A percentile compares a stretch with the other conserved stretches of the same genome.
phyloP scores from a whole-genome alignment of 805 yeast species.

The Aciculoconidium aculeatum region DNA sequence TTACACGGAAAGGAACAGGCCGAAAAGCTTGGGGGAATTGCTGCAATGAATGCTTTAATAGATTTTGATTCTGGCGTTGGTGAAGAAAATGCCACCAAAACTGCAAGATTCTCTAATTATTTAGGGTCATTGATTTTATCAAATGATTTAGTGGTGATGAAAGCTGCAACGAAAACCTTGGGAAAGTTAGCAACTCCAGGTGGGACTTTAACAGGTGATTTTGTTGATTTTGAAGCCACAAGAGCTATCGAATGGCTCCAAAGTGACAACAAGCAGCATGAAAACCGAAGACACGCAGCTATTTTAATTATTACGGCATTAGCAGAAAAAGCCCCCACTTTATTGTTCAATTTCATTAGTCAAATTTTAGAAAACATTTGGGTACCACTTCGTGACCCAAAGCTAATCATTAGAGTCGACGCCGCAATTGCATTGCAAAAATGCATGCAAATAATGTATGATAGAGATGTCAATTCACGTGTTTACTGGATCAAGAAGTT shows the following conservation, averaged over 20 bases:
- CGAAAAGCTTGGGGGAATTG: constrained; percentile 83
- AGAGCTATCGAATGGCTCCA: constrained; percentile 88
- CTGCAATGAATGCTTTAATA: constrained; percentile 83
- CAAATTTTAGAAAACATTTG: constrained; percentile 79
- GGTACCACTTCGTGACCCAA: constrained; percentile 80
- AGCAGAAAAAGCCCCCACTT: constrained; percentile 82
- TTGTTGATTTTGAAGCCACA: constrained; percentile 88
- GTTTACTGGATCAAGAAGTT: constrained; percentile 71
- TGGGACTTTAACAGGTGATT: constrained; percentile 82
- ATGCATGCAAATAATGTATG: constrained; percentile 73
- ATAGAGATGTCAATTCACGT: constrained; percentile 66
- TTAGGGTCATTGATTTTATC: constrained; percentile 74
- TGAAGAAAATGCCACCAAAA: constrained; percentile 81
- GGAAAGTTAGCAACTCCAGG: constrained; percentile 90
- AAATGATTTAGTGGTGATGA: constrained; percentile 79
- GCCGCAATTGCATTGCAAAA: constrained; percentile 76
- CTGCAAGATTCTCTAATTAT: constrained; percentile 88
- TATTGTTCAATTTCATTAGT: constrained; percentile 70
- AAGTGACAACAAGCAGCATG: constrained; percentile 68
- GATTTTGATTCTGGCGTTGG: constrained; percentile 71
- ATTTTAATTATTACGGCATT: constrained; percentile 74
- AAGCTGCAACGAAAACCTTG: constrained; percentile 76
- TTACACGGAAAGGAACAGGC: constrained; percentile 66
- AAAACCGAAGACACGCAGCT: constrained; percentile 85
- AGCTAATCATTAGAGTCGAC: constrained; percentile 68